These are phyloP conservation scores for Xylariales sp. DNA, from an alignment of 2,329 filamentous ascomycete genomes.

Conservation along the genomic window DNA sequence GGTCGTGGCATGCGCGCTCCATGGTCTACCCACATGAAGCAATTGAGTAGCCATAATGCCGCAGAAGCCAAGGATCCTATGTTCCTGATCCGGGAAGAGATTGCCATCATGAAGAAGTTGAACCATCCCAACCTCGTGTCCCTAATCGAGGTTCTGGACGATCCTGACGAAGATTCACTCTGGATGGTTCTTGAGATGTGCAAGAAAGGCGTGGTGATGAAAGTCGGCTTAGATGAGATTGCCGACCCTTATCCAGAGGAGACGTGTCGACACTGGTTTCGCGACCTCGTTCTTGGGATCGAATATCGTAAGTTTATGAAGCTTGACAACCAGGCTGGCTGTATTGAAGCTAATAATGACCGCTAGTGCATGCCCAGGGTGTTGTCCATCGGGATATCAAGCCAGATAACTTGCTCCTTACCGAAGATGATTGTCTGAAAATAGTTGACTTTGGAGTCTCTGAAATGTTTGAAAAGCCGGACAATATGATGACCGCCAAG, in stretches of 20 bases:
- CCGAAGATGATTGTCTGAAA: constrained; percentile 88
- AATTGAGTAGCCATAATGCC: constrained; percentile 37
- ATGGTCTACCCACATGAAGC: constrained; percentile 20
- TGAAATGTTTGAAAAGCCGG: constrained; percentile 88
- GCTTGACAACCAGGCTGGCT: too few relatives aligned
- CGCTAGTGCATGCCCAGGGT: constrained; percentile 85
- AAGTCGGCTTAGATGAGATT: constrained; percentile 79
- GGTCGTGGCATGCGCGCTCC: constrained; percentile 16
- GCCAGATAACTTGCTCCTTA: constrained; percentile 90
- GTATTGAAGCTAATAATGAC: too few relatives aligned
- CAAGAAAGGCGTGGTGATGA: constrained; percentile 96
- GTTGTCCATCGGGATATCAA: constrained; percentile 97
- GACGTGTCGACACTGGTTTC: constrained; percentile 84
- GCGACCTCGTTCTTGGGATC: constrained; percentile 89
- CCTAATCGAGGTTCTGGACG: constrained; percentile 90
- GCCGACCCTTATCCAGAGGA: constrained; percentile 81
- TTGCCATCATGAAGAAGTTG: constrained; percentile 98
- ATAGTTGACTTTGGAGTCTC: constrained; percentile 99
- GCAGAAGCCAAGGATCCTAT: constrained; percentile 67
- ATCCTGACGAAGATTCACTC: constrained; percentile 89
- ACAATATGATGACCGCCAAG: constrained; percentile 87
- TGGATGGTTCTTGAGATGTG: constrained; percentile 99
- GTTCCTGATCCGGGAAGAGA: constrained; percentile 88
- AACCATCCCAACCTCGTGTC: constrained; percentile 92
- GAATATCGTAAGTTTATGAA: constrained; percentile 73